Evolutionary conservation across 2,329 filamentous ascomycete genomes (phyloP).

Genomic region (Helotiales sp.): DNA sequence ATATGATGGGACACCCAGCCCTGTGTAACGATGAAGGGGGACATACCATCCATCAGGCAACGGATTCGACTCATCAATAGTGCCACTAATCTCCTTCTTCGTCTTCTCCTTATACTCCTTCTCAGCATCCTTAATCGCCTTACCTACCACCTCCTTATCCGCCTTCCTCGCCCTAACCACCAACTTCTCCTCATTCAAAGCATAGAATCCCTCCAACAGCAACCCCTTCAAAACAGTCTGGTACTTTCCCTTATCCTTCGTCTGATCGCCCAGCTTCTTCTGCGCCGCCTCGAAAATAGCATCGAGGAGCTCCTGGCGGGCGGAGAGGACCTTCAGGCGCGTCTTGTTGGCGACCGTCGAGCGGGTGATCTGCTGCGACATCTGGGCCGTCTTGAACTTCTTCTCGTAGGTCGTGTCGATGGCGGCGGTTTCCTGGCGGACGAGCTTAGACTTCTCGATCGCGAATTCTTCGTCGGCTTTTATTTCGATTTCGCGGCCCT

Average conservation of each 20-base stretch:
- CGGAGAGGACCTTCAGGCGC: conserved; percentile 82
- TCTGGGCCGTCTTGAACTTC: conserved; percentile 98
- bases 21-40: neutral
- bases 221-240: conserved; percentile 76
- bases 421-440: conserved; percentile 89
- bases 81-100: conserved; percentile 70
- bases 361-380: conserved; percentile 98
- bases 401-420: conserved; percentile 96
- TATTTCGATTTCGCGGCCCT: conserved; percentile 95
- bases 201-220: conserved; percentile 88
- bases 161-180: conserved; percentile 77
- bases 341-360: conserved; percentile 97
- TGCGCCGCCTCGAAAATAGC: conserved; percentile 82
- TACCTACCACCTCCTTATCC: conserved; percentile 76
- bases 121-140: conserved; percentile 76
- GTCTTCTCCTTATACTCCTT: conserved; percentile 83
- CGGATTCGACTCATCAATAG: conserved; percentile 78
- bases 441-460: conserved; percentile 98
- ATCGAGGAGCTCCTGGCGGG: conserved; percentile 90
- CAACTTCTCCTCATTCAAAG: conserved; percentile 80
- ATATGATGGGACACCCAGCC: neutral
- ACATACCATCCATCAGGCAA: conserved; percentile 85
- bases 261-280: conserved; percentile 69
- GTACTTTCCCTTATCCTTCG: conserved; percentile 77
- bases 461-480: conserved; percentile 99